A percentile compares a stretch with the other conserved stretches of the same genome.
These are phyloP conservation scores for Talaromyces thailandensis DNA, from an alignment of 495 filamentous ascomycete species.

Conservation along the genomic window DNA sequence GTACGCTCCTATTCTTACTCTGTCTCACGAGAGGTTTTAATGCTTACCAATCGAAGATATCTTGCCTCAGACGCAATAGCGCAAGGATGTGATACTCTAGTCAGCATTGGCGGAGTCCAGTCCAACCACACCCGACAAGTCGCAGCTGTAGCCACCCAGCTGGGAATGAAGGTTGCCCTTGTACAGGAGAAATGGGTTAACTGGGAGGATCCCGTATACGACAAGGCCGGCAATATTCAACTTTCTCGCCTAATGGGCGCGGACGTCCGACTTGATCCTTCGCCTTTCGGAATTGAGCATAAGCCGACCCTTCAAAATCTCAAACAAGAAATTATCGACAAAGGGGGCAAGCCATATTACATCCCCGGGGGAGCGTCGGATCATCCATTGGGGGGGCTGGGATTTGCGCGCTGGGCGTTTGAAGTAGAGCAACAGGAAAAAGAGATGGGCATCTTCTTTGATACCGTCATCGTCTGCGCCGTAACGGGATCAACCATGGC, in stretches of 20 bases:
- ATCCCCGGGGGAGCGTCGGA: conserved; percentile 58
- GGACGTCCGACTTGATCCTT: conserved; percentile 40
- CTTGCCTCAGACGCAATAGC: conserved; percentile 47
- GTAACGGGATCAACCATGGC: conserved; percentile 56
- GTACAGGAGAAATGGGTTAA: conserved; percentile 60
- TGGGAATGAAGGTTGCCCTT: conserved; percentile 43
- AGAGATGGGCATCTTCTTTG: conserved; percentile 47
- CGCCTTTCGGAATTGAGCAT: conserved; percentile 50
- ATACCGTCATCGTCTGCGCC: conserved; percentile 51
- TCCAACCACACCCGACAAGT: conserved; percentile 59
- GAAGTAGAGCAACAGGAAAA: conserved; percentile 51
- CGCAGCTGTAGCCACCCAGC: conserved; percentile 43
- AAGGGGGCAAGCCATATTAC: conserved; percentile 50
- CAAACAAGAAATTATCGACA: conserved; percentile 29
- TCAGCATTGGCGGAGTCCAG: conserved; percentile 56
- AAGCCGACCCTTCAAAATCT: conserved; percentile 42
- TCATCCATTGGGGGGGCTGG: conserved; percentile 55
- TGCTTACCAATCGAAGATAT: not conserved
- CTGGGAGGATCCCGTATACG: conserved; percentile 41
- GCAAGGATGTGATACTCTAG: conserved; percentile 44
- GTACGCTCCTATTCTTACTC: conserved; percentile 18
- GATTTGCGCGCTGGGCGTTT: conserved; percentile 56
- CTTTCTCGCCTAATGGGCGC: conserved; percentile 53
- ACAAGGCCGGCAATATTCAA: conserved; percentile 52
- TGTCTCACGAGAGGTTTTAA: not conserved